Base-by-base conservation (phyloP, 1,284 basidiomycete species). In the Sporisorium graminicola region DNA sequence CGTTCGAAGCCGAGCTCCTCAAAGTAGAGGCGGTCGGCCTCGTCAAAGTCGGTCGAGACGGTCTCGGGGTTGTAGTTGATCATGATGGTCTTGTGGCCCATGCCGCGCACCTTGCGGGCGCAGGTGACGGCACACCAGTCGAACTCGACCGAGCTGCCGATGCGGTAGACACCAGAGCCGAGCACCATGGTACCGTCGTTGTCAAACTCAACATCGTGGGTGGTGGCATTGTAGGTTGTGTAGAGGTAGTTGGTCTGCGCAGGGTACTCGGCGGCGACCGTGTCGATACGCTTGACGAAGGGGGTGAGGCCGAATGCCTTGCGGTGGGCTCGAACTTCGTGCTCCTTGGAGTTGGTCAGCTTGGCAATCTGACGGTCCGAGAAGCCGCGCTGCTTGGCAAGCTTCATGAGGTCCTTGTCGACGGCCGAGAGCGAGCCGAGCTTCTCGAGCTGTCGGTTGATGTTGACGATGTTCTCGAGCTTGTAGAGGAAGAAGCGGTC, bases 31-130 rank as follows among this genome's bases (percentile, higher is more conserved):
- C 97, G 89, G 85, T 99, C 96, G 22, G 97, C 97, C 88, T 99
- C 97, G 85, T 99, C 97, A 86, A 96, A 99, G 87, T 99, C 97
- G 65, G 97, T 99, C 7, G 94, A 97, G 64, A 99, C 97, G 5
- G 97, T 99, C 88, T 99, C 97, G 18, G 96, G 97, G 87, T 99
- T 99, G 88, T 99, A 99, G 89, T 99, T 99, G 90, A 99, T 90
- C 96, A 99, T 99, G 88, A 99, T 92, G 47, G 97, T 98, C 88
- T 91, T 91, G 87, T 93, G 92, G 85, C 95, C 95, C 90, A 95
- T 92, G 74, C 92, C 91, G 77, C 95, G 90, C 76, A 99, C 90
- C 84, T 92, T 92, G 74, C 97, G 90, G 44, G 95, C 94, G 86
- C 95, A 98, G 3, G 95, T 98, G 56, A 99, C 97, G 33, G 97